Evolutionary conservation across 2,329 filamentous ascomycete genomes (phyloP).

Genomic region (Aureobasidium sp.): DNA sequence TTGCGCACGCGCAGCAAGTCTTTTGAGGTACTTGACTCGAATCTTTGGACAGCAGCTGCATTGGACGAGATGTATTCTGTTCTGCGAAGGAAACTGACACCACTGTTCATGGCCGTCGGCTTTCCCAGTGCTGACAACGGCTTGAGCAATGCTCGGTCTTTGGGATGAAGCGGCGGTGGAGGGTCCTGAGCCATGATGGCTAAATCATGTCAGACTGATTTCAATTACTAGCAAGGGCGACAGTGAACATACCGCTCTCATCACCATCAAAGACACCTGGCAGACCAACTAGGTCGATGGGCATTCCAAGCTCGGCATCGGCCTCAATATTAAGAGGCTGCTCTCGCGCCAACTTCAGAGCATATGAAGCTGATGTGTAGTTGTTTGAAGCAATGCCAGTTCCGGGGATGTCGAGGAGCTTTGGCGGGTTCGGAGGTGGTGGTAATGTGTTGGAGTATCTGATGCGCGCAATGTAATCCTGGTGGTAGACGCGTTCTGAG

Average conservation of each 20-base stretch:
- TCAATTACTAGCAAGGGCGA: background rate
- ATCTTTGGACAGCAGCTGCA: constrained; percentile 33
- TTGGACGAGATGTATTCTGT: constrained; percentile 83
- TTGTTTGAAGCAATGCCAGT: constrained; percentile 79
- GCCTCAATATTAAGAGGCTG: constrained; percentile 95
- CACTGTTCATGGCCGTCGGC: constrained; percentile 65
- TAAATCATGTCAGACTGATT: constrained; percentile 19
- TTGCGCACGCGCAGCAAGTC: constrained; percentile 40
- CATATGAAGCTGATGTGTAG: constrained; percentile 86
- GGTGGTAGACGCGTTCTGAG: constrained; percentile 52
- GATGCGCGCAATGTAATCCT: constrained; percentile 95
- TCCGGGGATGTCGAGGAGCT: constrained; percentile 94
- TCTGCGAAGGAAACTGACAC: constrained; percentile 87
- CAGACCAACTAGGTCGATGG: constrained; percentile 88
- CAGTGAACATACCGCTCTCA: constrained; percentile 66
- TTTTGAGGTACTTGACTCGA: constrained; percentile 50
- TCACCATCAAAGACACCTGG: constrained; percentile 92
- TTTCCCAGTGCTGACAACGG: constrained; percentile 81
- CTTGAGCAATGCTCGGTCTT: constrained; percentile 76
- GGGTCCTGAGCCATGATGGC: constrained; percentile 60
- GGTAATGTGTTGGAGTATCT: constrained; percentile 94
- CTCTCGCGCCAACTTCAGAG: constrained; percentile 78
- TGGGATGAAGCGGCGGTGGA: constrained; percentile 66
- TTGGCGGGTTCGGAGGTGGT: constrained; percentile 87
- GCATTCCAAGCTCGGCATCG: constrained; percentile 97